Base-by-base conservation (phyloP, 139 green algal genomes). In the Chlorella vulgaris region DNA sequence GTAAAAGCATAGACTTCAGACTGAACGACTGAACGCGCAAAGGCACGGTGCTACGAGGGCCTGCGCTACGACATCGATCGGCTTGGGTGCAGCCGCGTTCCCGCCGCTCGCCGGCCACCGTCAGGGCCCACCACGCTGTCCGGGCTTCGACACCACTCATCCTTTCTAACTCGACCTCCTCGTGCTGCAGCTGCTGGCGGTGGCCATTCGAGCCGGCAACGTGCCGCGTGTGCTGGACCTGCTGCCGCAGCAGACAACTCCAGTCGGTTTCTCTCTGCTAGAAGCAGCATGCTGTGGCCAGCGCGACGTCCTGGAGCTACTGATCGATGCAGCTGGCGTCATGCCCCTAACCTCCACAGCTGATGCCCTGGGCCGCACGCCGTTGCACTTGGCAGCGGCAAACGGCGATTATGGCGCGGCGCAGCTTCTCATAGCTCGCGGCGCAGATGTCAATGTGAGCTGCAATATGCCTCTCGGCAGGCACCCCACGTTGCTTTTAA, bases 311-410 rank as follows among this genome's bases (percentile, higher is more conserved):
- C 21, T 65, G 35, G 51, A 79, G 53, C 53, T 79, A 24, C 53
- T 79, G 24, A 8, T 79, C 8, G 73, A 79, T 29, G 55, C 55
- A 28, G 21, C n/a, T 65, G 55, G 8, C 55, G 0, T 28, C 51
- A 26, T 22, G 22, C 26, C 18, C n/a, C n/a, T 42, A 15, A 29
- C 22, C 65, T 29, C 22, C 35, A 26, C 53, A 19, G 53, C 53
- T 18, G 73, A 53, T 51, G 73, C 36, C 2, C 69, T 62, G 29
- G 53, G 73, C 51, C 73, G 73, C 53, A 39, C 51, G 6, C 73
- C 73, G 2, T 53, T 79, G 35, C 73, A 79, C 73, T 79, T 79
- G 51, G 73, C 73, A 4, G 73, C 73, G 26, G 73, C 53, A 28
- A 63, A 53, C 0, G 73, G 73, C 0, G 73, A 79, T 53, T 79